Conservation (phyloP, 805 yeast species). For the Cyberlindnera xylosilytica region DNA sequence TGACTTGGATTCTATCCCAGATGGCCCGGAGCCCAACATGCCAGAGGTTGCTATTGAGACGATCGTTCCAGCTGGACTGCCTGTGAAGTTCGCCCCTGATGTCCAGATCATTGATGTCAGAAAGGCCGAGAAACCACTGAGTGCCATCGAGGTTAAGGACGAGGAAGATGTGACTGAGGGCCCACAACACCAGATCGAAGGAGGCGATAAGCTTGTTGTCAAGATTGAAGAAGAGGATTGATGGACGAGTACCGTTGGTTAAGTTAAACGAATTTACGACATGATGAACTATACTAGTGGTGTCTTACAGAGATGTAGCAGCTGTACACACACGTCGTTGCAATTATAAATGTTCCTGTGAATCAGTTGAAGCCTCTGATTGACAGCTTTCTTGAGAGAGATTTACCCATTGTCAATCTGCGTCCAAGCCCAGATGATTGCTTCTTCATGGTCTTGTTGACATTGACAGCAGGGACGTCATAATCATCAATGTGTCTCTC, state of each 20-base stretch:
- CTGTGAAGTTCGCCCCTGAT: conserved; percentile 60
- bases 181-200: not conserved
- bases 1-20: conserved; percentile 44
- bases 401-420: conserved; percentile 31
- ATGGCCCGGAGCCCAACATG: conserved; percentile 77
- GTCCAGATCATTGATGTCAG: conserved; percentile 50
- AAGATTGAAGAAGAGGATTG: not conserved
- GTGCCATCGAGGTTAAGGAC: conserved; percentile 13
- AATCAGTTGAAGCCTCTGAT: conserved; percentile 24
- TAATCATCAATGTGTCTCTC: conserved; percentile 34
- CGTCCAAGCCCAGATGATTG: conserved; percentile 30
- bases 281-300: too few relatives aligned
- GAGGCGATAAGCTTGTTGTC: not conserved
- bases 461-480: conserved; percentile 37
- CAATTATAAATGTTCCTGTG: too few relatives aligned
- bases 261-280: too few relatives aligned
- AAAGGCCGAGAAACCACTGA: conserved; percentile 19
- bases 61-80: conserved; percentile 48
- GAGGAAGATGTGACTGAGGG: conserved; percentile 3
- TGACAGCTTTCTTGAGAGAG: conserved; percentile 34
- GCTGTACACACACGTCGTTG: too few relatives aligned
- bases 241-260: too few relatives aligned
- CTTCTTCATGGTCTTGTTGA: conserved; percentile 33
- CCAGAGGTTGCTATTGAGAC: conserved; percentile 71
- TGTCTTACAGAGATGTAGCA: too few relatives aligned